Conservation (phyloP, 2,329 filamentous ascomycete genomes). For the Diaporthe sp. region DNA sequence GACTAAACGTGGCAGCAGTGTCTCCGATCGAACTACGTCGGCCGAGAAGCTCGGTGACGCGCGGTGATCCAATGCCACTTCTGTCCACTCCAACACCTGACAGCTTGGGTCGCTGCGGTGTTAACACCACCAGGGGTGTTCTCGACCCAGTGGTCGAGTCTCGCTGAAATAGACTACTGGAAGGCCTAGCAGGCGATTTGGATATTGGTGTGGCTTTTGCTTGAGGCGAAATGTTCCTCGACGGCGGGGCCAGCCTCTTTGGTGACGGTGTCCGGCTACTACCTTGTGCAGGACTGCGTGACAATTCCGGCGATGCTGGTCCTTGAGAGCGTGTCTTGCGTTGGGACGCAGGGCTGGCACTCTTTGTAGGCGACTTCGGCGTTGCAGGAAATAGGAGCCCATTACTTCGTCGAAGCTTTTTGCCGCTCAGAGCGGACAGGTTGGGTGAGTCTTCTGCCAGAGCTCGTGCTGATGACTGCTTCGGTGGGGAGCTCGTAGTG, state of each 20-base stretch:
- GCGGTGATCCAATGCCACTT: conserved; percentile 81
- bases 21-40: conserved; percentile 80
- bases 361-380: conserved; percentile 49
- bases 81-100: conserved; percentile 80
- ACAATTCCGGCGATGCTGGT: conserved; percentile 40
- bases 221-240: conserved; percentile 30
- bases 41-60: conserved; percentile 78
- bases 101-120: conserved; percentile 70
- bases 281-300: conserved; percentile 36
- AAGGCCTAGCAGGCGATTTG: conserved; percentile 48
- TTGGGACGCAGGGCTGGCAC: conserved; percentile 33
- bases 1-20: conserved; percentile 73
- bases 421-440: conserved; percentile 66
- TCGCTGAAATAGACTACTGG: conserved; percentile 66
- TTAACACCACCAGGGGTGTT: conserved; percentile 76
- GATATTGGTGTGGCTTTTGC: conserved; percentile 45
- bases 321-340: conserved; percentile 38
- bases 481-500: conserved; percentile 55
- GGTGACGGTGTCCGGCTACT: conserved; percentile 49
- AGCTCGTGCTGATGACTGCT: conserved; percentile 44
- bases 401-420: conserved; percentile 63
- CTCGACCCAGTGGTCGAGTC: conserved; percentile 67
- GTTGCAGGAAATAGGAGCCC: conserved; percentile 58
- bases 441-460: conserved; percentile 67
- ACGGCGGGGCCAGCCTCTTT: conserved; percentile 14